These are phyloP conservation scores for Ceratobasidium sp. DNA, from an alignment of 1,284 basidiomycete genomes.

Conservation along the genomic window DNA sequence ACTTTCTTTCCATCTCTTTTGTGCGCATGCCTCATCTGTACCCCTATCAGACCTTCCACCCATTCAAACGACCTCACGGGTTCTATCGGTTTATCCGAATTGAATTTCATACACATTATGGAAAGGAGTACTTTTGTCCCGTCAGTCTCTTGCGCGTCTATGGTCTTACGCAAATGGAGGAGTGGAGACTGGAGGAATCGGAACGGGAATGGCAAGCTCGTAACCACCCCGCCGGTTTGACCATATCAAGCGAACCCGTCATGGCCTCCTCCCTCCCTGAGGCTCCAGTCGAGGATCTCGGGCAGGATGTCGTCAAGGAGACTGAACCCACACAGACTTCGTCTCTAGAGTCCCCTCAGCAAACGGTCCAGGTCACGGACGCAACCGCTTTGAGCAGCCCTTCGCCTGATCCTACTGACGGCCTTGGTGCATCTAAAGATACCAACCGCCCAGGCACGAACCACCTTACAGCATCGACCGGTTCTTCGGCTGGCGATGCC, in stretches of 20 bases:
- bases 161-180: slow-evolving; percentile 95
- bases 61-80: slow-evolving; percentile 68
- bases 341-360: background rate
- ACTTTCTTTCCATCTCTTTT: slow-evolving; percentile 45
- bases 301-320: background rate
- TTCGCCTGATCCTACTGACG: background rate
- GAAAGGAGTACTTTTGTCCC: slow-evolving; percentile 96
- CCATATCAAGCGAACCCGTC: slow-evolving; percentile 35
- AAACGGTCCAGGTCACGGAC: background rate
- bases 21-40: background rate
- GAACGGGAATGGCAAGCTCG: slow-evolving; percentile 63
- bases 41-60: slow-evolving; percentile 72
- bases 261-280: slow-evolving; percentile 42
- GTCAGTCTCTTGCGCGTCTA: slow-evolving; percentile 92
- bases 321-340: background rate
- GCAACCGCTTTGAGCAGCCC: too few species aligned
- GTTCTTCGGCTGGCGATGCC: background rate
- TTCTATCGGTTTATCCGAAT: slow-evolving; percentile 95
- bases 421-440: background rate
- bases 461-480: background rate
- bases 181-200: slow-evolving; percentile 91
- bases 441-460: background rate
- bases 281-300: background rate
- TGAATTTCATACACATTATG: slow-evolving; percentile 94
- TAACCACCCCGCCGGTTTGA: slow-evolving; percentile 25